A percentile compares a stretch with the other conserved stretches of the same genome.
Conservation (phyloP, 2,329 filamentous ascomycete species). For the Calonectria hawksworthii region DNA sequence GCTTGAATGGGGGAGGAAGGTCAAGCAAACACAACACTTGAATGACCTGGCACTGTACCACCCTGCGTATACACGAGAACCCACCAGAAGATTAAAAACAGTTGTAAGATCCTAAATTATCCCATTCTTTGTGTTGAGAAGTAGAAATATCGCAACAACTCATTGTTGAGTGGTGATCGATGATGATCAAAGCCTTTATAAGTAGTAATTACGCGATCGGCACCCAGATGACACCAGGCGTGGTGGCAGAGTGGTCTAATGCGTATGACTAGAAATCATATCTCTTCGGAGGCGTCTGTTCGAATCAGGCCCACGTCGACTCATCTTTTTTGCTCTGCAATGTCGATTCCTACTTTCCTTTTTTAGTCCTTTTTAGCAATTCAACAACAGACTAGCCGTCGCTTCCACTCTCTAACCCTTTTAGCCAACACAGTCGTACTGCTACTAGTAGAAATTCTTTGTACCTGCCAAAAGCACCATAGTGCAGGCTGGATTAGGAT, state of each 20-base stretch:
- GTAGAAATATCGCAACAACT: background rate
- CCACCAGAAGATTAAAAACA: background rate
- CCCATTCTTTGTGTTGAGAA: background rate
- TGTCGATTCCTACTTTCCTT: background rate
- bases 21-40: background rate
- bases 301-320: conserved; percentile 28
- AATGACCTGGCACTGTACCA: background rate
- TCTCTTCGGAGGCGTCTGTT: conserved; percentile 32
- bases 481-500: background rate
- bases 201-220: background rate
- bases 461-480: background rate
- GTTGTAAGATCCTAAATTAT: background rate
- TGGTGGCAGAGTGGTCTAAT: conserved; percentile 32
- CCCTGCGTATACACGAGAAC: background rate
- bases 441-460: background rate
- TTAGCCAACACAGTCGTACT: background rate
- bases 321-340: background rate
- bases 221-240: background rate
- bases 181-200: too few species aligned
- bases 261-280: conserved; percentile 33
- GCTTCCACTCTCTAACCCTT: too few species aligned
- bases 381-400: too few species aligned
- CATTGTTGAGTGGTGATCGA: background rate
- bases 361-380: background rate
- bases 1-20: background rate